Conservation (phyloP, 306 rosid species). For the Aeschynomene evenia region DNA sequence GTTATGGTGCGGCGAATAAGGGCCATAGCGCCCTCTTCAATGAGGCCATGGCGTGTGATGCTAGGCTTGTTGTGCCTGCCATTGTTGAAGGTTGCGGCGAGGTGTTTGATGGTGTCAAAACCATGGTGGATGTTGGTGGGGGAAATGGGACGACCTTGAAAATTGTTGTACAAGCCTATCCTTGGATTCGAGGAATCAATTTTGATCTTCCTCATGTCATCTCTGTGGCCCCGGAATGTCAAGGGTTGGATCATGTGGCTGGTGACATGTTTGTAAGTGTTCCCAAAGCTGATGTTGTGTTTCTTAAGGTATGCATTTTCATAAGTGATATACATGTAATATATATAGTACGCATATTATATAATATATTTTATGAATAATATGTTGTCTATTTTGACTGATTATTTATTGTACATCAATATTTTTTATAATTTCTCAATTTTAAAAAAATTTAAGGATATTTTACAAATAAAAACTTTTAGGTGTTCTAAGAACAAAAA, state of each 20-base stretch:
- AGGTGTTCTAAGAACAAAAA: no score
- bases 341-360: no score
- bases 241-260: slow-evolving; percentile 42
- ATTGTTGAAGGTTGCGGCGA: slow-evolving; percentile 40
- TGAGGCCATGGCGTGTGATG: slow-evolving; percentile 66
- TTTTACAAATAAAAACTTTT: no score
- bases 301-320: slow-evolving; percentile 46
- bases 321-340: no score
- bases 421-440: no score
- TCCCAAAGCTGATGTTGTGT: slow-evolving; percentile 71
- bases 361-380: no score
- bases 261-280: slow-evolving; percentile 67
- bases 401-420: no score
- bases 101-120: slow-evolving; percentile 42
- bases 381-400: no score
- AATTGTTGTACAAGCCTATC: slow-evolving; percentile 37
- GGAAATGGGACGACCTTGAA: slow-evolving; percentile 59
- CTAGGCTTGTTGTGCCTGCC: slow-evolving; percentile 34
- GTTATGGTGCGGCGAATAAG: slow-evolving; percentile 29
- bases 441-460: no score
- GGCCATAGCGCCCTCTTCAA: slow-evolving; percentile 46
- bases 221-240: slow-evolving; percentile 1
- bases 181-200: slow-evolving; percentile 55
- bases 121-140: slow-evolving; percentile 77
- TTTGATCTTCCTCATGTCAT: slow-evolving; percentile 76